Evolutionary conservation across 1,284 basidiomycete genomes (phyloP).

Genomic region (Trichosporon sp.): DNA sequence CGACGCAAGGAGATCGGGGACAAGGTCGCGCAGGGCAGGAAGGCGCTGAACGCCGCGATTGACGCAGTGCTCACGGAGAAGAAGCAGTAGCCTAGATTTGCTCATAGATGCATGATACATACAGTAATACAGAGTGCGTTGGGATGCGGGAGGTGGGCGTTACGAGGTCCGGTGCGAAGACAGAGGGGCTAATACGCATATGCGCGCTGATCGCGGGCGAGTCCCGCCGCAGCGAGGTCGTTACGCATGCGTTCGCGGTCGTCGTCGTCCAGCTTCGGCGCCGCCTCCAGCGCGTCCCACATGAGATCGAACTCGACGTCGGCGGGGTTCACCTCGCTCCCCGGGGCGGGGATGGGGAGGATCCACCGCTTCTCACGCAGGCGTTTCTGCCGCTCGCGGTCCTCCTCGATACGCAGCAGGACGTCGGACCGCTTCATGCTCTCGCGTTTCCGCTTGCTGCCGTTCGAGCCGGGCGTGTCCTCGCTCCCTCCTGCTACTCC

Average conservation of each 20-base stretch:
- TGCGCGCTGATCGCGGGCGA: neutral
- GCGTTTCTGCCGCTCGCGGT: conserved; percentile 90
- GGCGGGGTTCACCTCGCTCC: conserved; percentile 60
- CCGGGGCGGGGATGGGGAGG: conserved; percentile 59
- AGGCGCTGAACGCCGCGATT: neutral
- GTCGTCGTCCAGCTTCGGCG: conserved; percentile 84
- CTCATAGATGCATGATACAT: conserved; percentile 11
- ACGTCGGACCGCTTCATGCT: conserved; percentile 68
- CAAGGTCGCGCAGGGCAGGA: neutral
- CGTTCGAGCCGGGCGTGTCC: conserved; percentile 33
- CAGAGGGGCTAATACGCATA: neutral
- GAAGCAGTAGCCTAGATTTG: neutral
- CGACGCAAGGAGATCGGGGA: neutral
- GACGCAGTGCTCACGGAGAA: neutral
- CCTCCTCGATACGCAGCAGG: conserved; percentile 88
- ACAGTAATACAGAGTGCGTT: neutral
- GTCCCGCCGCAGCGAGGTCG: neutral
- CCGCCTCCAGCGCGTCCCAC: conserved; percentile 69
- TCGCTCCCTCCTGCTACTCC: conserved; percentile 3
- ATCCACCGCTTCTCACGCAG: conserved; percentile 92
- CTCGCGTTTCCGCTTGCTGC: conserved; percentile 29
- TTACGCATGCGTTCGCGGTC: conserved; percentile 58
- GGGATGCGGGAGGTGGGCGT: no score
- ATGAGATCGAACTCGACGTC: conserved; percentile 90
- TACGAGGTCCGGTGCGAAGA: no score